A percentile compares a stretch with the other conserved stretches of the same genome.
These are phyloP conservation scores for Chloroidium sp. DNA, from an alignment of 163 green algal genomes.

Conservation along the genomic window DNA sequence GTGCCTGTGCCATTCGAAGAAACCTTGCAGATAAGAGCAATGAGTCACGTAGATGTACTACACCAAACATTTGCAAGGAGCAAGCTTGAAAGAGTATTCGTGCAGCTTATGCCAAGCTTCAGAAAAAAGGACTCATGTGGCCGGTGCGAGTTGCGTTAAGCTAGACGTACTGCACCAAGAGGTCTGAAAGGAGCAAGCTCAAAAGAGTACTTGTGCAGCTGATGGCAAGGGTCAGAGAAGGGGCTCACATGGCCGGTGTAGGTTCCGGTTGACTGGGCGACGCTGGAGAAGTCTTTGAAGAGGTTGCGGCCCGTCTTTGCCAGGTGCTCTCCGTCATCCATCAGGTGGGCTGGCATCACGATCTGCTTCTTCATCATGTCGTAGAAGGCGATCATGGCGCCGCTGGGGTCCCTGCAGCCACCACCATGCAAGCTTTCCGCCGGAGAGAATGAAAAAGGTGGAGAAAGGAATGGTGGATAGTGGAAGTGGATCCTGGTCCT, in stretches of 20 bases:
- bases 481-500: neutral
- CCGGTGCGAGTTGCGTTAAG: too few relatives aligned
- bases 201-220: too few relatives aligned
- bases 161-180: too few relatives aligned
- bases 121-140: too few relatives aligned
- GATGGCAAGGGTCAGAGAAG: neutral
- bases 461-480: neutral
- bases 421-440: neutral
- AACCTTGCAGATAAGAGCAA: too few relatives aligned
- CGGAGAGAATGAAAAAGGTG: neutral
- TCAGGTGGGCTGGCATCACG: slow-evolving; percentile 94
- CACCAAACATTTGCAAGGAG: too few relatives aligned
- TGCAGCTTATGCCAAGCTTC: too few relatives aligned
- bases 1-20: too few relatives aligned
- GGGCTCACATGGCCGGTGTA: slow-evolving; percentile 18
- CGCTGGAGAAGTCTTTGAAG: slow-evolving; percentile 86
- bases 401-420: slow-evolving; percentile 62
- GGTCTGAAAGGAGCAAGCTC: too few relatives aligned
- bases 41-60: too few relatives aligned
- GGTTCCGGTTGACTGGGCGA: slow-evolving; percentile 58
- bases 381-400: slow-evolving; percentile 81
- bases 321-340: slow-evolving; percentile 78
- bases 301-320: slow-evolving; percentile 53
- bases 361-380: slow-evolving; percentile 99
- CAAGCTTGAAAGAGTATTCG: too few relatives aligned